Percentiles rank a stretch among this genome's conserved stretches.
phyloP scores from a whole-genome alignment of 441 rosid species.

The Pelargonium australe region DNA sequence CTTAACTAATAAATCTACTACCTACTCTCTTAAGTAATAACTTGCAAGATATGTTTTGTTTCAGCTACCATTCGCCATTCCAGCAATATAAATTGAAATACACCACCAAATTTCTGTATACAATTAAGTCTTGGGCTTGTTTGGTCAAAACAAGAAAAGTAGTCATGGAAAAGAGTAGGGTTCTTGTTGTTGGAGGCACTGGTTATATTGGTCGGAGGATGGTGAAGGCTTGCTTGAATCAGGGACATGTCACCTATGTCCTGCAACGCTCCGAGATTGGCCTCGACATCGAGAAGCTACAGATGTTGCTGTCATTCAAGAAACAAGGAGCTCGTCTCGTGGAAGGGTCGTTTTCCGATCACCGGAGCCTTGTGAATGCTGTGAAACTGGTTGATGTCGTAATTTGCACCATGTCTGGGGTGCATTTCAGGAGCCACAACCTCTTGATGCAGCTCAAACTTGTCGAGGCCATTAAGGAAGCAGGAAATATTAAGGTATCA shows the following conservation, averaged over 20 bases:
- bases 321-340: conserved; percentile 52
- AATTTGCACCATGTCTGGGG: conserved; percentile 72
- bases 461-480: conserved; percentile 80
- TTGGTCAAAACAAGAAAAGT: too few relatives aligned
- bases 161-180: conserved; percentile 37
- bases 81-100: too few relatives aligned
- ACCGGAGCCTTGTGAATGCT: conserved; percentile 57
- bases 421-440: conserved; percentile 58
- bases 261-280: conserved; percentile 63
- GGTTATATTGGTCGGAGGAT: conserved; percentile 71
- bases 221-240: conserved; percentile 60
- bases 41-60: too few relatives aligned
- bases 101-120: too few relatives aligned
- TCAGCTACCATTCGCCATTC: too few relatives aligned
- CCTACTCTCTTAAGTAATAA: too few relatives aligned
- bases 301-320: conserved; percentile 51
- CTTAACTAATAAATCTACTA: too few relatives aligned
- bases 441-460: conserved; percentile 66
- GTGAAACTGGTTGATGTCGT: conserved; percentile 73
- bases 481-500: conserved; percentile 82
- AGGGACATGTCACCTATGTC: conserved; percentile 61
- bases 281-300: conserved; percentile 65
- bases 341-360: conserved; percentile 57
- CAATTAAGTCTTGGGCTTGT: too few relatives aligned
- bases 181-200: conserved; percentile 77